Evolutionary conservation across 495 filamentous ascomycete species (phyloP), one percentile per base, ranked within the genome.

Genomic region (Bryoglossum gracile): DNA sequence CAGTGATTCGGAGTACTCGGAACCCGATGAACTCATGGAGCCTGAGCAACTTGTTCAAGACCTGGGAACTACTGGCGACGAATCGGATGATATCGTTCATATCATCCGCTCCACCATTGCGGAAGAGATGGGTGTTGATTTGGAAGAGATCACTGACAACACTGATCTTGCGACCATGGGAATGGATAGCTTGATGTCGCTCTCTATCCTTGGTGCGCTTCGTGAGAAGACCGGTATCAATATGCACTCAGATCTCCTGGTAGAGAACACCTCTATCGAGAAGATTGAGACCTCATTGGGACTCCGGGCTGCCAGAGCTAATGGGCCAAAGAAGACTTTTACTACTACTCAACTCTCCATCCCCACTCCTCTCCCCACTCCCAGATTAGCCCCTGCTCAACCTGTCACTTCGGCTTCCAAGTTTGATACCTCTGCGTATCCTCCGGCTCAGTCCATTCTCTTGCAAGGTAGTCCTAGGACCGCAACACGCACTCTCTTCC

Each of bases 401-500:
- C 9, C 38, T 8, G 21, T 14, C 6, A 45, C 42, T 16, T 22
- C 25, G 9, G 17, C 21, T 25, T 6, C 21, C 21, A 3, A 11
- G 18, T 25, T n/a, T n/a, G 28, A 6, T 16, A 11, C 46, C 8
- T 32, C 51, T 16, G 11, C 25, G 24, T 48, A 53, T 23, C 44
- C 44, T 23, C 51, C 51, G 2, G 64, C 71, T 46, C 53, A 68
- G 50, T 65, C 81, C 40, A 55, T 82, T 50, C 51, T 78, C 65
- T 80, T 89, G 0, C 74, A 80, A 40, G 87, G 87, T 1, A 75
- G 79, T 24, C 68, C 75, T 6, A 75, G 73, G 54, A 77, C 69
- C 6, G 70, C 77, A 6, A 74, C 62, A 13, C 75, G 73, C 57
- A 80, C 72, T 26, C 68, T 92, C 17, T 69, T 87, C 63, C 75